Evolutionary conservation across 805 yeast genomes (phyloP).

Genomic region (Yarrowia porcina): DNA sequence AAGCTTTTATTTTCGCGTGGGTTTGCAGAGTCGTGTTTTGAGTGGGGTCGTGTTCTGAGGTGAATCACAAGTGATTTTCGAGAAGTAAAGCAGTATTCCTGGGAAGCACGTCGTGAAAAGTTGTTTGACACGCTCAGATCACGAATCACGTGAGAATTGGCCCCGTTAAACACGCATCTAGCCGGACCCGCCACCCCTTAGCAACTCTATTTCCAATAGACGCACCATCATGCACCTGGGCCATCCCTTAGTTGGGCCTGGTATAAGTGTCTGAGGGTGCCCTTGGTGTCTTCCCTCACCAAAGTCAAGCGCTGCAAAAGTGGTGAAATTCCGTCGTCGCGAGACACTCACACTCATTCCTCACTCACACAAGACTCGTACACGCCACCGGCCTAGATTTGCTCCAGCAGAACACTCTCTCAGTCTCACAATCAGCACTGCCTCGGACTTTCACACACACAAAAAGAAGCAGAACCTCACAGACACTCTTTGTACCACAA

Average conservation of each 20-base stretch:
- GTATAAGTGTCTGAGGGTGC: constrained; percentile 22
- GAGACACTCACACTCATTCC: not conserved
- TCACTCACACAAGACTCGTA: not conserved
- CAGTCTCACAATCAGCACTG: not conserved
- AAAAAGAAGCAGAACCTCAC: not conserved
- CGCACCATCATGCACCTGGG: constrained; percentile 13
- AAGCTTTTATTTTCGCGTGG: constrained; percentile 12
- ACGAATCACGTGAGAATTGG: not conserved
- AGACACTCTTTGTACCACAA: not conserved
- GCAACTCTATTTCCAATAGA: constrained; percentile 8
- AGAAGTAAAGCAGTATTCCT: not conserved
- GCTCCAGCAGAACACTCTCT: too few relatives aligned
- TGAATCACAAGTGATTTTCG: not conserved
- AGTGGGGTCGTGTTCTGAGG: not conserved
- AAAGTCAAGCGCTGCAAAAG: not conserved
- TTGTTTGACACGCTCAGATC: not conserved
- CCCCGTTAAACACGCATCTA: not conserved
- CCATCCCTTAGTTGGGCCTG: constrained; percentile 21
- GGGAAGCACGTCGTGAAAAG: not conserved
- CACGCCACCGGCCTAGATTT: too few relatives aligned
- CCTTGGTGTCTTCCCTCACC: constrained; percentile 6
- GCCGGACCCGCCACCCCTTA: not conserved
- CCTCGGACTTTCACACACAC: not conserved
- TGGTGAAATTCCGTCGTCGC: not conserved
- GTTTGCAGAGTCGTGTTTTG: constrained; percentile 10